A percentile compares a stretch with the other conserved stretches of the same genome.
These are phyloP conservation scores for Diplodia seriata DNA, from an alignment of 2,329 filamentous ascomycete genomes.

Conservation along the genomic window DNA sequence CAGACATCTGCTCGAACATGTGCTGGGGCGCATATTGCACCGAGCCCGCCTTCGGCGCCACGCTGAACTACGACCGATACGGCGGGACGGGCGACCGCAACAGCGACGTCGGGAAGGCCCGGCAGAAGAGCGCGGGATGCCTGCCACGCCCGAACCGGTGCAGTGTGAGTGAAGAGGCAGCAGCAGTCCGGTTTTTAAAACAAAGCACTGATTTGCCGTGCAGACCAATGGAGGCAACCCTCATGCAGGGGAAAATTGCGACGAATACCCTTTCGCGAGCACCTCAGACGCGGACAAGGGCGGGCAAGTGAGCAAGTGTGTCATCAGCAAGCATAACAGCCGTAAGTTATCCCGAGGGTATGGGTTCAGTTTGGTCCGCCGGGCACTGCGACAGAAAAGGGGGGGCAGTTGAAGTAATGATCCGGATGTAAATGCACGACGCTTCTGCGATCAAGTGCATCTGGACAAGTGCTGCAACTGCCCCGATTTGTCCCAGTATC, in stretches of 20 bases:
- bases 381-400: too few species aligned
- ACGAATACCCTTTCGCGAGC: constrained; percentile 2
- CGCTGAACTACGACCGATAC: background rate
- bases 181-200: too few species aligned
- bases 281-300: background rate
- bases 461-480: too few species aligned
- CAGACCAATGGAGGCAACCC: background rate
- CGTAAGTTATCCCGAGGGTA: background rate
- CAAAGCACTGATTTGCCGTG: too few species aligned
- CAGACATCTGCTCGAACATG: background rate
- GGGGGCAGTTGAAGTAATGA: too few species aligned
- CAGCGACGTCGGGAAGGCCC: background rate
- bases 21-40: constrained; percentile 3
- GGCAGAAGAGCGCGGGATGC: background rate
- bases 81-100: background rate
- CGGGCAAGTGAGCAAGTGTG: background rate
- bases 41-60: background rate
- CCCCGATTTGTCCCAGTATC: too few species aligned
- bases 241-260: background rate
- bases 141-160: background rate
- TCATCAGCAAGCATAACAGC: constrained; percentile 39
- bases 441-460: too few species aligned
- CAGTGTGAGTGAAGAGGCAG: background rate
- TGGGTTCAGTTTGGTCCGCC: too few species aligned
- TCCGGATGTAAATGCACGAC: too few species aligned